Percentiles rank a stretch among this genome's conserved stretches.
These are phyloP conservation scores for Goffeauzyma gilvescens DNA, from an alignment of 768 basidiomycete species.

Conservation along the genomic window DNA sequence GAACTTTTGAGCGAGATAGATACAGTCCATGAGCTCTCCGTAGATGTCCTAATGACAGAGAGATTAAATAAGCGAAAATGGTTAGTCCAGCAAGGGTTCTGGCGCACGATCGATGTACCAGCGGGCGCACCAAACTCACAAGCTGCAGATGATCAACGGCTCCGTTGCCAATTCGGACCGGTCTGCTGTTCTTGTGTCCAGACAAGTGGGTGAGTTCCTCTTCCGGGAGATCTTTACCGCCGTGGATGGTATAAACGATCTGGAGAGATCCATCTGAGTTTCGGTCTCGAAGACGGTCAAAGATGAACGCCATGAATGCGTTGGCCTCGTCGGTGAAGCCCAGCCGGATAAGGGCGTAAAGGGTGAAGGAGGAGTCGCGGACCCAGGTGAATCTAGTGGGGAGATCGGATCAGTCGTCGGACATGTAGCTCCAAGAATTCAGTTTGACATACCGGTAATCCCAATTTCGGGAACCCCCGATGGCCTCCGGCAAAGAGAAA, in stretches of 20 bases:
- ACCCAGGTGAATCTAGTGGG: slow-evolving; percentile 38
- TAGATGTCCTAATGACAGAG: slow-evolving; percentile 60
- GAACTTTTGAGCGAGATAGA: slow-evolving; percentile 81
- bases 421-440: too few species aligned
- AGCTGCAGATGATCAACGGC: slow-evolving; percentile 84
- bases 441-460: too few species aligned
- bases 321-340: slow-evolving; percentile 73
- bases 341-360: slow-evolving; percentile 80
- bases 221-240: slow-evolving; percentile 61
- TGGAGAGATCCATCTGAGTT: slow-evolving; percentile 81
- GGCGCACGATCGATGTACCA: background rate
- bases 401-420: too few species aligned
- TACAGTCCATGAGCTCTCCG: slow-evolving; percentile 84
- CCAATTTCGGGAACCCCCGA: slow-evolving; percentile 82
- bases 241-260: slow-evolving; percentile 75
- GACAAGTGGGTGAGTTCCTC: slow-evolving; percentile 69
- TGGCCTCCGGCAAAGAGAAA: slow-evolving; percentile 78
- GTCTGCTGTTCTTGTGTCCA: slow-evolving; percentile 36
- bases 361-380: slow-evolving; percentile 85
- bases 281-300: slow-evolving; percentile 40
- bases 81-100: too few species aligned
- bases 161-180: slow-evolving; percentile 65
- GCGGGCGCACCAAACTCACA: slow-evolving; percentile 34
- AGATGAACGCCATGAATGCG: slow-evolving; percentile 85
- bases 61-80: slow-evolving; percentile 2